Evolutionary conservation across 2,329 filamentous ascomycete genomes (phyloP).

Genomic region (Colletotrichum tropicale): DNA sequence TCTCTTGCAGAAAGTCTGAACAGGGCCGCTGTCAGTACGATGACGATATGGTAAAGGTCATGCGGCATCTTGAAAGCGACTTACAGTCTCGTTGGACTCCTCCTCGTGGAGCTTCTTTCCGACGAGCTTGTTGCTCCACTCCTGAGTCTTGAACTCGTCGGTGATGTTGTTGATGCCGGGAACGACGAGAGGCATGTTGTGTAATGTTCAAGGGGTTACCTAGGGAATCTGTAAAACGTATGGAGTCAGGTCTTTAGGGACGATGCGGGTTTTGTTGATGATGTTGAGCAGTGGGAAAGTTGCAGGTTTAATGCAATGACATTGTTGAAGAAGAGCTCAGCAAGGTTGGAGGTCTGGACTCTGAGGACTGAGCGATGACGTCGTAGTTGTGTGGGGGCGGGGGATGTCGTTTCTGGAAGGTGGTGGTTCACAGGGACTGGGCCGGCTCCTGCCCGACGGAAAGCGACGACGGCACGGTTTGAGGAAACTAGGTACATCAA

Average conservation of each 20-base stretch:
- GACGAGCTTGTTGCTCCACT: slow-evolving; percentile 67
- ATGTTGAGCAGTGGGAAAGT: neutral
- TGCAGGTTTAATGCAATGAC: neutral
- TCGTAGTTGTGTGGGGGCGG: slow-evolving; percentile 14
- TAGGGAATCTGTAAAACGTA: neutral
- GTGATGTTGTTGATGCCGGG: slow-evolving; percentile 58
- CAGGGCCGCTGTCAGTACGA: neutral
- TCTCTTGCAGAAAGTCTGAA: slow-evolving; percentile 63
- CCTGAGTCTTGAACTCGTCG: slow-evolving; percentile 51
- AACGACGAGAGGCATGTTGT: slow-evolving; percentile 69
- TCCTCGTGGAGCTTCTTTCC: slow-evolving; percentile 66
- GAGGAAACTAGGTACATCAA: neutral
- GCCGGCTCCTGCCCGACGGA: neutral
- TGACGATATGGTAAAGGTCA: neutral
- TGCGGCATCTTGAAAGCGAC: slow-evolving; percentile 21
- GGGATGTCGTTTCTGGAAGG: neutral
- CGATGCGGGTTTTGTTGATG: neutral
- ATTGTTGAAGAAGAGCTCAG: neutral
- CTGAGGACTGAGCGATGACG: slow-evolving; percentile 7
- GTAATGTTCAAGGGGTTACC: neutral
- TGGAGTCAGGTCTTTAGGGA: neutral
- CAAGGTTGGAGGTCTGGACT: neutral
- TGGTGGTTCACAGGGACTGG: neutral
- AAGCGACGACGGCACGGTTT: neutral
- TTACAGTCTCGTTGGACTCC: slow-evolving; percentile 57